These are phyloP conservation scores for Sphagnurus paluster DNA, from an alignment of 1,284 basidiomycete species.

Conservation along the genomic window DNA sequence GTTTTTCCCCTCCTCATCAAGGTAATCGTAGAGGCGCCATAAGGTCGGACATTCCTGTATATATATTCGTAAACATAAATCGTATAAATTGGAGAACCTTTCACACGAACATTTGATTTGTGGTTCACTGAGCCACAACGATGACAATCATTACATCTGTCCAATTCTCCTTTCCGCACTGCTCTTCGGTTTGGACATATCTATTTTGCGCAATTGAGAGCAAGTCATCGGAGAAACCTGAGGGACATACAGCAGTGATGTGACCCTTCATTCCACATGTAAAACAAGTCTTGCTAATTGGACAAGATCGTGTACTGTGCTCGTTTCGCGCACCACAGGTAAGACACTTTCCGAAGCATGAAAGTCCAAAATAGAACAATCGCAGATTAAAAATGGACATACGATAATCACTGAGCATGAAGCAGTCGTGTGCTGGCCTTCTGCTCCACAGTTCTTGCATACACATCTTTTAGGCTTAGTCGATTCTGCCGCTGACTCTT, in stretches of 20 bases:
- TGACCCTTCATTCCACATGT: constrained; percentile 88
- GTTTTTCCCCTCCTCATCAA: constrained; percentile 54
- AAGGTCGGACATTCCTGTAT: constrained; percentile 81
- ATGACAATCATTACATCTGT: constrained; percentile 58
- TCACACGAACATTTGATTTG: constrained; percentile 59
- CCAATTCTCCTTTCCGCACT: constrained; percentile 9
- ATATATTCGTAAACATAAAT: constrained; percentile 3
- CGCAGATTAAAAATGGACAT: constrained; percentile 28
- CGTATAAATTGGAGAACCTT: not conserved
- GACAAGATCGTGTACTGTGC: constrained; percentile 81
- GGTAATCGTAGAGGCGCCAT: constrained; percentile 87
- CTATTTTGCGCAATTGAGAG: constrained; percentile 36
- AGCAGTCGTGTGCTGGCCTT: constrained; percentile 63
- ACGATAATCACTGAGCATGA: constrained; percentile 72
- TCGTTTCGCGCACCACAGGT: constrained; percentile 88
- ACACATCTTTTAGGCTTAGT: constrained; percentile 45
- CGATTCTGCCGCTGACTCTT: constrained; percentile 42
- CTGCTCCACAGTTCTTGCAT: constrained; percentile 74
- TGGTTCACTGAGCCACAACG: constrained; percentile 76
- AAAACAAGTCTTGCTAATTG: constrained; percentile 84
- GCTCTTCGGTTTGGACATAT: constrained; percentile 70
- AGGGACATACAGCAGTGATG: constrained; percentile 59
- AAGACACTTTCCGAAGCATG: constrained; percentile 60
- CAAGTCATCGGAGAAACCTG: not conserved
- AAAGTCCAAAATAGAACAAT: constrained; percentile 5